Percentiles rank a stretch among this genome's conserved stretches.
These are phyloP conservation scores for Suillus luteus DNA, from an alignment of 768 basidiomycete genomes.

Conservation along the genomic window DNA sequence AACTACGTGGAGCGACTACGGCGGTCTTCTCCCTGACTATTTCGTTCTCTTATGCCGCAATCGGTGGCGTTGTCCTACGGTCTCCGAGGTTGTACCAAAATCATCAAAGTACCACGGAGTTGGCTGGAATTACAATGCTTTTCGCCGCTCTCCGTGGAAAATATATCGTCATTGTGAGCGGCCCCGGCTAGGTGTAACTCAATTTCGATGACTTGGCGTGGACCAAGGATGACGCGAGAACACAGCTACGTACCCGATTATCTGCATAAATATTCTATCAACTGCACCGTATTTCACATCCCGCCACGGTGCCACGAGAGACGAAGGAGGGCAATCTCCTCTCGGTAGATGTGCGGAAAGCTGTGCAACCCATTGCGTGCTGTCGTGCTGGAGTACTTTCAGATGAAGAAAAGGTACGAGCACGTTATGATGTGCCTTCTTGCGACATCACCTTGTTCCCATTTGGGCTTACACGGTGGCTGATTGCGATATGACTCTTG, in stretches of 20 bases:
- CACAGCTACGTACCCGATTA: too few relatives aligned
- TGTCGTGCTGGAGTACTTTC: neutral
- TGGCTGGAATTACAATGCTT: neutral
- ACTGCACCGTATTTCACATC: neutral
- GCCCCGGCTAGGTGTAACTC: neutral
- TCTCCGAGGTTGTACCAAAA: constrained; percentile 3
- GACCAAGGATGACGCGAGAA: neutral
- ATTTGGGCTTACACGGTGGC: neutral
- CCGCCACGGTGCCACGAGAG: neutral
- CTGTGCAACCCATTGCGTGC: neutral
- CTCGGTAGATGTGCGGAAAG: neutral
- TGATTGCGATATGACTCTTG: constrained; percentile 57
- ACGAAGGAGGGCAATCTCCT: neutral
- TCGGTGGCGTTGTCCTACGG: constrained; percentile 1
- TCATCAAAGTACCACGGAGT: neutral
- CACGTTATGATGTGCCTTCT: neutral
- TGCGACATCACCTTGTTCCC: constrained; percentile 3
- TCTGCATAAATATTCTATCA: neutral
- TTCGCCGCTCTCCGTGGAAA: neutral
- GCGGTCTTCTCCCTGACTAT: neutral
- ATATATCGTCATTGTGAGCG: neutral
- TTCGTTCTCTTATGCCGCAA: constrained; percentile 2
- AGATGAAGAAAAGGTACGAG: neutral
- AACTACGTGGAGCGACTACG: neutral
- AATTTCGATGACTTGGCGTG: neutral